Evolutionary conservation across 2,329 filamentous ascomycete genomes (phyloP).

Genomic region (Penicillium sp.): DNA sequence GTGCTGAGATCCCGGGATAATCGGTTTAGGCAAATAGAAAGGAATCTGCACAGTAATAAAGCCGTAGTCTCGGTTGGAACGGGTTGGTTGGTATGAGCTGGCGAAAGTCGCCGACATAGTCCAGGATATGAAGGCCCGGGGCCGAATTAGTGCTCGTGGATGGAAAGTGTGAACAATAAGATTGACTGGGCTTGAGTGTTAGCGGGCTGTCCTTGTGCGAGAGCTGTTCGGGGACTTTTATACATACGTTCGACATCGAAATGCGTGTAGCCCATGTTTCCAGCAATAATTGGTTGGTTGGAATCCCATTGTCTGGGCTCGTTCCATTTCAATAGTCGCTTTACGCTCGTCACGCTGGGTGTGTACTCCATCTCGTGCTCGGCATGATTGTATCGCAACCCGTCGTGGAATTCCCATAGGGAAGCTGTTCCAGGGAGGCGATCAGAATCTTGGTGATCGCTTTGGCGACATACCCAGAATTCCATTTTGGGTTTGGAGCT

Average conservation of each 20-base stretch:
- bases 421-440: conserved; percentile 34
- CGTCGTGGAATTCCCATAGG: conserved; percentile 39
- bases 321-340: conserved; percentile 32
- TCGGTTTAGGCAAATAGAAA: conserved; percentile 9
- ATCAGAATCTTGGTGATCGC: conserved; percentile 32
- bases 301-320: conserved; percentile 13
- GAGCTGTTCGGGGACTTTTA: neutral
- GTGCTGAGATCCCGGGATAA: neutral
- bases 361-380: conserved; percentile 44
- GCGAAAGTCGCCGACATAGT: conserved; percentile 31
- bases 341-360: conserved; percentile 33
- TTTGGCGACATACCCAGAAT: conserved; percentile 44
- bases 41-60: conserved; percentile 39
- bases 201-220: neutral
- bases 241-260: conserved; percentile 4
- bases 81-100: conserved; percentile 11
- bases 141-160: conserved; percentile 30
- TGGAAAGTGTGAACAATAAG: conserved; percentile 39
- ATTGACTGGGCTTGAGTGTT: conserved; percentile 24
- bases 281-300: conserved; percentile 5
- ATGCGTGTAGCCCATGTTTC: conserved; percentile 18
- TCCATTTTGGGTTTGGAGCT: conserved; percentile 20
- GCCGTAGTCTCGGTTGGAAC: neutral
- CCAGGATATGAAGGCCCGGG: conserved; percentile 34
- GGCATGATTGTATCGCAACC: conserved; percentile 39